A percentile compares a stretch with the other conserved stretches of the same genome.
Conservation (phyloP, 2,329 filamentous ascomycete genomes). For the Claviceps sp. region DNA sequence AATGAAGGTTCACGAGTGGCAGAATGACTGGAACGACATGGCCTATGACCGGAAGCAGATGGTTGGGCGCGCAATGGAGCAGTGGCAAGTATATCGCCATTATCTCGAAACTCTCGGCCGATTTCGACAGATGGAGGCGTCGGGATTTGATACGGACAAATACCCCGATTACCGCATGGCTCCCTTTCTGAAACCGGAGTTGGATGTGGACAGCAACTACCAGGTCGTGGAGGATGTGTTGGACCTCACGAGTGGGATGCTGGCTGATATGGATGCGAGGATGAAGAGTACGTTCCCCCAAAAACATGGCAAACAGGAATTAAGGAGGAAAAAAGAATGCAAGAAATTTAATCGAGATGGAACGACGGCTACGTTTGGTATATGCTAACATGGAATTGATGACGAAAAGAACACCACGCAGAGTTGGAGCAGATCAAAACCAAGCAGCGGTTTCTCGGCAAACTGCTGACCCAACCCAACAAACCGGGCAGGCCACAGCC, state of each 20-base stretch:
- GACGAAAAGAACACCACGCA: conserved; percentile 13
- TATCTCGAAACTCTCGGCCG: conserved; percentile 24
- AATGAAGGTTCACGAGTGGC: conserved; percentile 15
- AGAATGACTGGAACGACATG: conserved; percentile 14
- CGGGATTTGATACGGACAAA: conserved; percentile 23
- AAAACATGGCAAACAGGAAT: conserved; percentile 3
- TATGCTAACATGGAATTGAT: neutral
- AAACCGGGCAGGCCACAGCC: conserved; percentile 23
- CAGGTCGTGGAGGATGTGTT: conserved; percentile 21
- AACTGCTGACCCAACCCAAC: conserved; percentile 25
- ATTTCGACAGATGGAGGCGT: conserved; percentile 24
- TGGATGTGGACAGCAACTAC: conserved; percentile 18
- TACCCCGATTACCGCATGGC: conserved; percentile 26
- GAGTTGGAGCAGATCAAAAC: conserved; percentile 19
- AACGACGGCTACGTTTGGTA: too few species aligned
- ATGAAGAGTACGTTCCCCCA: conserved; percentile 21
- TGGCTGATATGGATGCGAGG: conserved; percentile 21
- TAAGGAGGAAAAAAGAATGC: neutral
- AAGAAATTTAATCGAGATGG: too few species aligned
- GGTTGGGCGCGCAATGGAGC: conserved; percentile 16
- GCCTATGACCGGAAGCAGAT: conserved; percentile 17
- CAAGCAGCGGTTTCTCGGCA: conserved; percentile 25
- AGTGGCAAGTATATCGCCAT: conserved; percentile 19
- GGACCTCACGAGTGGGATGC: conserved; percentile 17
- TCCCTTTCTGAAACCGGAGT: conserved; percentile 21